A percentile compares a stretch with the other conserved stretches of the same genome.
Evolutionary conservation across 176 grass and related monocot genomes (phyloP).

Genomic region (Echinochloa phyllopogon): DNA sequence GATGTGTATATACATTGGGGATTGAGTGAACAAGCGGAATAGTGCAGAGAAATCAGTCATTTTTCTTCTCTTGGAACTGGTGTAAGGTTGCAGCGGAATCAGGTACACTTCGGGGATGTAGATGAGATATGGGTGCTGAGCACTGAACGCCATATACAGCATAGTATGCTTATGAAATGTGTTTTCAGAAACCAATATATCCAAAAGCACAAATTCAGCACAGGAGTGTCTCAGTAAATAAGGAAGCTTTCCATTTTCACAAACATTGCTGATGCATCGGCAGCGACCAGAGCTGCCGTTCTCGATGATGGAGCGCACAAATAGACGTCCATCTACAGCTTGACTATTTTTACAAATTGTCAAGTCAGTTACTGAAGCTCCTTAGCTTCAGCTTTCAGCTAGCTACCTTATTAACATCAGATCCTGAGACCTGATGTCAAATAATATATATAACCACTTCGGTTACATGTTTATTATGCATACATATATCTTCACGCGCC

Average conservation of each 20-base stretch:
- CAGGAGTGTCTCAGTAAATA: conserved; percentile 19
- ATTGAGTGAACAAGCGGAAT: conserved; percentile 33
- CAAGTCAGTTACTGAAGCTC: conserved; percentile 66
- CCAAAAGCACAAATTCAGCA: background rate
- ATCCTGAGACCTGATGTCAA: conserved; percentile 39
- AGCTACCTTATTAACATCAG: conserved; percentile 68
- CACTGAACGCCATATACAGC: conserved; percentile 11
- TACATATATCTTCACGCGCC: conserved; percentile 40
- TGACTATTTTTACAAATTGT: conserved; percentile 66
- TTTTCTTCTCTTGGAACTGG: conserved; percentile 23
- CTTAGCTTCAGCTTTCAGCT: conserved; percentile 63
- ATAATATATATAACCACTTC: conserved; percentile 60
- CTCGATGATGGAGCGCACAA: conserved; percentile 55
- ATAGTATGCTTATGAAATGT: conserved; percentile 19
- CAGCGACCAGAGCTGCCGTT: conserved; percentile 58
- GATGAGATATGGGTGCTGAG: conserved; percentile 33
- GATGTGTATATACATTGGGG: conserved; percentile 54
- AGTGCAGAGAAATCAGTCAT: conserved; percentile 23
- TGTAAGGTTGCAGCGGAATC: conserved; percentile 30
- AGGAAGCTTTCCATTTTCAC: conserved; percentile 25
- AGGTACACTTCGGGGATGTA: conserved; percentile 34
- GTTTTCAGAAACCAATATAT: background rate
- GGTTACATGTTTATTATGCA: conserved; percentile 65
- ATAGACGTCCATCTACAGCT: conserved; percentile 65
- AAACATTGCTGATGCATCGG: conserved; percentile 44